Evolutionary conservation across 805 yeast species (phyloP), one percentile per base, ranked within the genome.

Genomic region (Metschnikowia continentalis): DNA sequence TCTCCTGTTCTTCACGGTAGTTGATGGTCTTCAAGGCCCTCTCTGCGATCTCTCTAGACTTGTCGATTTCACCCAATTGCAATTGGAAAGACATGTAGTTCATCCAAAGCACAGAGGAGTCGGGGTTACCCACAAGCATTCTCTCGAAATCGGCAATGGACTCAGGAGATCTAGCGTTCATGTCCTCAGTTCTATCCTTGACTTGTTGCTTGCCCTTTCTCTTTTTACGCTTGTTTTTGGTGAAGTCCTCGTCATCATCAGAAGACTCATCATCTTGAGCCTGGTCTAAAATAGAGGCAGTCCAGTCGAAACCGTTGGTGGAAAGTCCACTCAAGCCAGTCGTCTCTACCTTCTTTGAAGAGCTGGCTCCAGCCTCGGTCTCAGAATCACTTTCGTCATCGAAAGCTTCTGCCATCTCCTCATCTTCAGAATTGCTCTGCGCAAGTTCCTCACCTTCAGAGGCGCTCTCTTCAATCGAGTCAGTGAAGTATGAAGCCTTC

Each of bases 61-160:
- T 90, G 36, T 92, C 97, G 52, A 90, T 75, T 69, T 94, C 99
- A 74, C 96, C 88, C 55, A 92, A 76, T 69, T 91, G 97, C 56
- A 94, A 77, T 69, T 91, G 96, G 86, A 92, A 94, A 3, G 98
- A 91, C 97, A 94, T 94, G 71, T 88, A 94, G 71, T 91, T 89
- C 88, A 94, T 92, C 99, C 99, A 94, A 51, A 90, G 70, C 35
- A 91, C 80, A 1, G 99, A 92, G 2, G 96, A 89, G 73, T 89
- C 86, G 44, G 99, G 97, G 65, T 87, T 87, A 66, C 97, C 95
- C 53, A 94, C 80, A 49, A 94, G 78, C 57, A 94, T 72, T 63
- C 99, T 83, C 71, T 94, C 99, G 62, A 90, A 94, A 68, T 94
- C 99, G 43, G 83, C 73, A 40, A 83, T 87, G 51, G 97, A 90